Percentiles rank a stretch among this genome's conserved stretches.
Evolutionary conservation across 768 basidiomycete species (phyloP).

Genomic region (Suillus hirtellus): DNA sequence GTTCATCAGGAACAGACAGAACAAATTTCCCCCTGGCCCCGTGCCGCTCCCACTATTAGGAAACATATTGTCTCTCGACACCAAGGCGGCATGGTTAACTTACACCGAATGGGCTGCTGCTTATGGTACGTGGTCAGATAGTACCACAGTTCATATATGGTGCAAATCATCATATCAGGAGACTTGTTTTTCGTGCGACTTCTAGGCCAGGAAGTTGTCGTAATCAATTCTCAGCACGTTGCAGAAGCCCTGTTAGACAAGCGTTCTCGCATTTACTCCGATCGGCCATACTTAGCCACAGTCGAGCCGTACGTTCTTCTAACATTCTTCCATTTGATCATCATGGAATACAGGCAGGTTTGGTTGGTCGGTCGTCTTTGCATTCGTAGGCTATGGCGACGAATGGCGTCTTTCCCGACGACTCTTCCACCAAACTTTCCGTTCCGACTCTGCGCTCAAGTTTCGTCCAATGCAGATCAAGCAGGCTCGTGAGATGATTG

Average conservation of each 20-base stretch:
- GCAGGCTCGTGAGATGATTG: slow-evolving; percentile 27
- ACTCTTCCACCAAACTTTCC: slow-evolving; percentile 39
- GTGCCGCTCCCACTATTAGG: slow-evolving; percentile 8
- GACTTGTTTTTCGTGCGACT: slow-evolving; percentile 6
- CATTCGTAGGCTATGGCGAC: slow-evolving; percentile 7
- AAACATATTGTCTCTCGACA: slow-evolving; percentile 4
- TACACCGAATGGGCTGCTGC: slow-evolving; percentile 2
- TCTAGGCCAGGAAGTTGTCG: not conserved
- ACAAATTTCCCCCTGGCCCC: slow-evolving; percentile 8
- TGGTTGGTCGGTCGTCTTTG: slow-evolving; percentile 9
- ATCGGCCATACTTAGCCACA: slow-evolving; percentile 11
- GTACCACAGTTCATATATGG: not conserved
- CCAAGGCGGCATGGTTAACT: slow-evolving; percentile 7
- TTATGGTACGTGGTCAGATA: slow-evolving; percentile 6
- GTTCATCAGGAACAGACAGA: too few species aligned
- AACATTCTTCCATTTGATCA: not conserved
- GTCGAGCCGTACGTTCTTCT: not conserved
- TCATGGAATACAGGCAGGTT: not conserved
- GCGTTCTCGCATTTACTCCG: slow-evolving; percentile 12
- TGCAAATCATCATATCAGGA: not conserved
- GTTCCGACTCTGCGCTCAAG: slow-evolving; percentile 26
- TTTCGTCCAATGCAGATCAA: slow-evolving; percentile 28
- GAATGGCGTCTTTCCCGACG: slow-evolving; percentile 32
- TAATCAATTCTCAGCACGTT: slow-evolving; percentile 6
- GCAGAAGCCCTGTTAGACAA: slow-evolving; percentile 11